Base-by-base conservation (phyloP, 73 alveolate species). In the Loxodes magnus region DNA sequence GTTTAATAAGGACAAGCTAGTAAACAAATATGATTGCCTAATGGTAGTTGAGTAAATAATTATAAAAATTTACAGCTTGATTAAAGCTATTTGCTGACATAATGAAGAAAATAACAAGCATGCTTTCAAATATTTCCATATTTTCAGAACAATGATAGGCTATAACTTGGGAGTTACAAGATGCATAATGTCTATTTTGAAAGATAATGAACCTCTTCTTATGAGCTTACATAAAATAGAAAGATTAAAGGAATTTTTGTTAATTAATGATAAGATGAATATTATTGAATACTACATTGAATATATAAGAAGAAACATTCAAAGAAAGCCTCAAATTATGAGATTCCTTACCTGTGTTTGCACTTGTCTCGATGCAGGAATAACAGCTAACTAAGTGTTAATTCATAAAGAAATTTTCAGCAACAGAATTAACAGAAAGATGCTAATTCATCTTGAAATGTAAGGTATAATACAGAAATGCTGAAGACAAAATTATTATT, bases 31-130 rank as follows among this genome's bases (percentile, higher is more conserved):
- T n/a, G n/a, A n/a, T n/a, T n/a, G n/a, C n/a, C n/a, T n/a, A n/a
- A n/a, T n/a, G n/a, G n/a, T n/a, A n/a, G n/a, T 10, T 7, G 34
- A 33, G 2, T 33, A 12, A 1, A 19, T 46, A 0, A 41, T 24
- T 41, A 46, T 25, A 46, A 16, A 46, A 24, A 46, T 46, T 24
- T 46, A 46, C 39, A 14, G 17, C 27, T 9, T 46, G 1, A 12
- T 46, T 0, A 5, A 24, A 2, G 34, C 26, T 5, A 46, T 46
- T 24, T 46, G 59, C 26, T 25, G 27, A 10, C 15, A 24, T n/a
- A 46, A 46, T 24, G n/a, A 24, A 22, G 59, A 46, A 46, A 46
- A 46, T 24, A 37, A 46, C n/a, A 46, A 25, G 23, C 27, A 46
- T 2, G 16, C 59, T 1, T 46, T 46, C 2, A 19, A 23, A 9